A percentile compares a stretch with the other conserved stretches of the same genome.
Evolutionary conservation across 2,329 filamentous ascomycete genomes (phyloP).

Genomic region (Penicillium sp.): DNA sequence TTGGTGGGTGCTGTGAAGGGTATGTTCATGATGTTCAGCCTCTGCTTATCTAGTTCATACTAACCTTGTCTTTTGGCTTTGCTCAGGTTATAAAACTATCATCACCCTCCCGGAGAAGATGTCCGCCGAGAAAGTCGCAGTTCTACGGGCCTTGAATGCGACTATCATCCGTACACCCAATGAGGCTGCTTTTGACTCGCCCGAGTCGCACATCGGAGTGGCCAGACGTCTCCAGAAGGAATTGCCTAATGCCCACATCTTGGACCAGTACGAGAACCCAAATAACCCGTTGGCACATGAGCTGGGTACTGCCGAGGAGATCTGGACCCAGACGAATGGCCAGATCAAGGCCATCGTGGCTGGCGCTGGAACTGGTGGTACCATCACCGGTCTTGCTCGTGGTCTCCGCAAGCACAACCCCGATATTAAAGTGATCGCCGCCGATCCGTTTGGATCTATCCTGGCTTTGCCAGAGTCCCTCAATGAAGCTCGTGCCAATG

Average conservation of each 20-base stretch:
- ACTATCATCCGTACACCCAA: conserved; percentile 98
- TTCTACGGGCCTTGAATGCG: conserved; percentile 86
- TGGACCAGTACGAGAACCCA: conserved; percentile 89
- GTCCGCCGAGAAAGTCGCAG: conserved; percentile 96
- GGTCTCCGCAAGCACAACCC: conserved; percentile 84
- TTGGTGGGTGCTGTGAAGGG: conserved; percentile 90
- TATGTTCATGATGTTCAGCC: conserved; percentile 11
- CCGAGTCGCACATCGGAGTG: conserved; percentile 96
- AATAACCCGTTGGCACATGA: conserved; percentile 95
- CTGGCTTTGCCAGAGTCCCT: conserved; percentile 74
- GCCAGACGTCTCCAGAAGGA: conserved; percentile 87
- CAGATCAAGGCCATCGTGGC: conserved; percentile 80
- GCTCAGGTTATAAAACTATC: conserved; percentile 82
- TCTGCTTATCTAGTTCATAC: background rate
- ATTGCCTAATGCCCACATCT: conserved; percentile 91
- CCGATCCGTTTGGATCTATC: conserved; percentile 88
- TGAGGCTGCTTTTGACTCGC: conserved; percentile 88
- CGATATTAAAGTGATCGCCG: conserved; percentile 82
- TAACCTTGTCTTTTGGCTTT: background rate
- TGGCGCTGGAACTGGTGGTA: conserved; percentile 76
- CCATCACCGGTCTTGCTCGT: conserved; percentile 81
- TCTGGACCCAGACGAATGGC: conserved; percentile 85
- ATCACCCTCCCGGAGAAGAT: conserved; percentile 99
- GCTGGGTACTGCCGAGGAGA: conserved; percentile 89
- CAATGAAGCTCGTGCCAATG: conserved; percentile 76